Evolutionary conservation across 2,329 filamentous ascomycete genomes (phyloP), one percentile per base, ranked within the genome.

Genomic region (Fusarium ramigenum): DNA sequence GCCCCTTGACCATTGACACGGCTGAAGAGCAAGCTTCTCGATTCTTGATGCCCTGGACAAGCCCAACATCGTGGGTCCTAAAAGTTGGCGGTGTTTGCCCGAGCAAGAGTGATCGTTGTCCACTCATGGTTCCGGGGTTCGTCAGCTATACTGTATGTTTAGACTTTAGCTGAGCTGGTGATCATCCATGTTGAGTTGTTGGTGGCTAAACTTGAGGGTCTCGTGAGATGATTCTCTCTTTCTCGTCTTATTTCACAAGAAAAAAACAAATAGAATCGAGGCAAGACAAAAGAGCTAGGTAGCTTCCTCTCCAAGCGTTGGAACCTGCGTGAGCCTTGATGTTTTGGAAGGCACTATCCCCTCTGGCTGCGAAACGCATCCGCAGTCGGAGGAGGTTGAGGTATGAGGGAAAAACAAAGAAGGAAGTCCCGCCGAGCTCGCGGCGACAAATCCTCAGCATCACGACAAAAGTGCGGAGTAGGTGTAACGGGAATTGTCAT

Each of bases 51-150:
- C 60, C 63, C 63, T 70, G 63, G 65, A 58, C 68, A 67, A 70
- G 54, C 40, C 58, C 63, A 53, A 47, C 37, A 52, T 64, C 66
- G 63, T 78, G 75, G 70, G 69, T 54, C 70, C 32, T 23, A 62
- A 57, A 62, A 57, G 40, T 60, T 53, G 60, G 57, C 64, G 72
- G 76, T 63, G 59, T 74, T 76, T 75, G 69, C 28, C 76, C 66
- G 72, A 72, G 66, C 52, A 64, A 60, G 57, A 61, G 53, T 61
- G 52, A 66, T 53, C 14, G n/a, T 25, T 53, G 72, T 43, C 76
- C 77, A 77, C 70, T 78, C 72, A 77, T 74, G 64, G 69, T 46
- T 46, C 49, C 69, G 59, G 63, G 32, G 68, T 77, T 78, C 69
- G 72, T 78, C 74, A 78, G 75, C 72, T 36, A 32, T 49, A 34